These are phyloP conservation scores for Pichia sp. DNA, from an alignment of 1,139 yeast species.

Conservation along the genomic window DNA sequence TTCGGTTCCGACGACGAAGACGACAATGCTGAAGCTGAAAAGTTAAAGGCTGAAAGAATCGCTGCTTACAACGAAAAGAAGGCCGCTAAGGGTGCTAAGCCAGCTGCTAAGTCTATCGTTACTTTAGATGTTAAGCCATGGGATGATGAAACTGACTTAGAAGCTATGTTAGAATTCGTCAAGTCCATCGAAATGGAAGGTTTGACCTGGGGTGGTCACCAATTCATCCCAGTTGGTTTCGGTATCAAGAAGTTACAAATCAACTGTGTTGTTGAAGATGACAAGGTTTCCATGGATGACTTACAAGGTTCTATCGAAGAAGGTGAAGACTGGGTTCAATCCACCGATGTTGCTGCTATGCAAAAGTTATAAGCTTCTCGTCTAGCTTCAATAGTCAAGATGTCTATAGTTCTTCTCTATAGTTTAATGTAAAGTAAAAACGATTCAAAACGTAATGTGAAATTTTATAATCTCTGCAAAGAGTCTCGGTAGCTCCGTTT, in stretches of 20 bases:
- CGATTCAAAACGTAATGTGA: no score
- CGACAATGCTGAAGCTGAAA: slow-evolving; percentile 96
- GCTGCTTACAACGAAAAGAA: slow-evolving; percentile 98
- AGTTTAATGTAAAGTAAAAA: slow-evolving; percentile 34
- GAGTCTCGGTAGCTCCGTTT: no score
- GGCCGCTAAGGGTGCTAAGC: slow-evolving; percentile 96
- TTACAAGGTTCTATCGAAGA: slow-evolving; percentile 85
- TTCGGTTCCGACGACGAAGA: slow-evolving; percentile 95
- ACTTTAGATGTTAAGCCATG: slow-evolving; percentile 99
- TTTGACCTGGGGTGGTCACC: slow-evolving; percentile 98
- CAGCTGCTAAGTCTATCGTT: slow-evolving; percentile 97
- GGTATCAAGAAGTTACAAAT: slow-evolving; percentile 99
- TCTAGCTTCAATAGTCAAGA: slow-evolving; percentile 24
- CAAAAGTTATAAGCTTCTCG: slow-evolving; percentile 73
- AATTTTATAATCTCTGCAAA: no score
- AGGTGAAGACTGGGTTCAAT: slow-evolving; percentile 99
- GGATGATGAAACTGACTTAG: slow-evolving; percentile 99
- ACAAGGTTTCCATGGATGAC: slow-evolving; percentile 88
- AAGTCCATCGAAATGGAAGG: slow-evolving; percentile 87
- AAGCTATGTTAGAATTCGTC: slow-evolving; percentile 81
- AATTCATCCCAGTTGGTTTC: slow-evolving; percentile 96
- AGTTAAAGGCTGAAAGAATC: slow-evolving; percentile 93
- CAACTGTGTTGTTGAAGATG: slow-evolving; percentile 98
- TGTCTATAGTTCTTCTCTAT: background rate
- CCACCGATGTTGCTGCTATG: slow-evolving; percentile 98